Evolutionary conservation across 768 basidiomycete species (phyloP), one percentile per base, ranked within the genome.

Genomic region (Macrocybe gigantea): DNA sequence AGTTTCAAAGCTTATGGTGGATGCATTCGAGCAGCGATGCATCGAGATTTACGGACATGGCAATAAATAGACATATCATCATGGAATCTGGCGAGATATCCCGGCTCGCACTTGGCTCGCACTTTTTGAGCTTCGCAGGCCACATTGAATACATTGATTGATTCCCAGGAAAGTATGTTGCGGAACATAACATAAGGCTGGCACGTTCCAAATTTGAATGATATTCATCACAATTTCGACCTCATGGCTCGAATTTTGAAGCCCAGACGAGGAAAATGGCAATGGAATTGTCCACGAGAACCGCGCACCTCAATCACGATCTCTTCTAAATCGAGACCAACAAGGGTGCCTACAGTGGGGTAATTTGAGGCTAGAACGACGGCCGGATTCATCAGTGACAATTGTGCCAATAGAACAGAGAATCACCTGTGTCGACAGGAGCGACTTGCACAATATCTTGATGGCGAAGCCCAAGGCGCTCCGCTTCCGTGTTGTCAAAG

Each of bases 1-100:
- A 60, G 84, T 96, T 5, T 88, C 89, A 3, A 80, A 79, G 55
- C 75, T 85, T 66, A 97, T 96, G 92, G 84, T 97, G 15, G 70
- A 84, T 45, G 93, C 94, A 1, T 99, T 99, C 56, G 93, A 97
- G 67, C 75, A 85, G 53, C 78, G 93, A 29, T 95, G 92, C 63
- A 39, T 73, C 47, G 69, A 75, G 44, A 70, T 95, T 5, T 93
- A 93, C 57, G 87, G 89, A 5, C 61, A 60, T 13, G 65, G 71
- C 29, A 53, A 52, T 5, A 36, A 49, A 49, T 64, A 46, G 59
- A 48, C 22, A 37, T 30, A 9, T 33, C 38, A 42, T 41, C 11
- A 12, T 4, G 11, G 51, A 52, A 36, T 34, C 5, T 41, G 5
- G 31, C 35, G n/a, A 12, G 3, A 31, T 31, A 11, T 5, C 33